Evolutionary conservation across 2,329 filamentous ascomycete species (phyloP).

Genomic region (Fusarium multiceps): DNA sequence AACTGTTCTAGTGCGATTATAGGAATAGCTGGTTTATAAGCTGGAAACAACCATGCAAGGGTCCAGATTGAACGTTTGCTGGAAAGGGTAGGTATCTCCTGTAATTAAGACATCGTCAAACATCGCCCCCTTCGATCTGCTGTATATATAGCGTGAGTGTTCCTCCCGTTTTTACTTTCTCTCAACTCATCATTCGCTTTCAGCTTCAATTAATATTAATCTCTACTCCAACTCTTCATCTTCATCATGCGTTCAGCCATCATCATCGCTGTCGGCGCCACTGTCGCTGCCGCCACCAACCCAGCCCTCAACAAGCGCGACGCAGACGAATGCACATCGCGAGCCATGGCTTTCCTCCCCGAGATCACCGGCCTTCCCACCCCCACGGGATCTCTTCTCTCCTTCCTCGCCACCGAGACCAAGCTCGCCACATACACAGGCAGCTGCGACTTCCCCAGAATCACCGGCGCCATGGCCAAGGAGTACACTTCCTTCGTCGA

Average conservation of each 20-base stretch:
- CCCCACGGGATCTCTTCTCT: slow-evolving; percentile 22
- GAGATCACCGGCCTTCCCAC: slow-evolving; percentile 40
- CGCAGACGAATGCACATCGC: slow-evolving; percentile 32
- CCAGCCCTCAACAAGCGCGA: slow-evolving; percentile 35
- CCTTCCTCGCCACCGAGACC: slow-evolving; percentile 40
- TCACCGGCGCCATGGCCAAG: slow-evolving; percentile 45
- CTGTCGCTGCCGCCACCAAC: slow-evolving; percentile 16
- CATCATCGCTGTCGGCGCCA: slow-evolving; percentile 23
- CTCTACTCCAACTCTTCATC: not conserved
- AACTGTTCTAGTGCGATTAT: not conserved
- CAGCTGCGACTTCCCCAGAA: slow-evolving; percentile 40
- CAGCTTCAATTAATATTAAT: not conserved
- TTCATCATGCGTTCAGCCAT: slow-evolving; percentile 24
- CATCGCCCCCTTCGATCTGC: not conserved
- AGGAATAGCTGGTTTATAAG: not conserved
- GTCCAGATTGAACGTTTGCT: not conserved
- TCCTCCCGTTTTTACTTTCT: not conserved
- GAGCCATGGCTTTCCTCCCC: slow-evolving; percentile 35
- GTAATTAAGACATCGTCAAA: not conserved
- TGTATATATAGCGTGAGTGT: not conserved
- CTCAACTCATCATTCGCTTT: not conserved
- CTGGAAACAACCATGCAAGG: not conserved
- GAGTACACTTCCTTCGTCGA: slow-evolving; percentile 44
- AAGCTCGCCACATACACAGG: slow-evolving; percentile 34
- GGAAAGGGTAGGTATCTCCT: not conserved